Evolutionary conservation across 768 basidiomycete genomes (phyloP).

Genomic region (Collybia nuda): DNA sequence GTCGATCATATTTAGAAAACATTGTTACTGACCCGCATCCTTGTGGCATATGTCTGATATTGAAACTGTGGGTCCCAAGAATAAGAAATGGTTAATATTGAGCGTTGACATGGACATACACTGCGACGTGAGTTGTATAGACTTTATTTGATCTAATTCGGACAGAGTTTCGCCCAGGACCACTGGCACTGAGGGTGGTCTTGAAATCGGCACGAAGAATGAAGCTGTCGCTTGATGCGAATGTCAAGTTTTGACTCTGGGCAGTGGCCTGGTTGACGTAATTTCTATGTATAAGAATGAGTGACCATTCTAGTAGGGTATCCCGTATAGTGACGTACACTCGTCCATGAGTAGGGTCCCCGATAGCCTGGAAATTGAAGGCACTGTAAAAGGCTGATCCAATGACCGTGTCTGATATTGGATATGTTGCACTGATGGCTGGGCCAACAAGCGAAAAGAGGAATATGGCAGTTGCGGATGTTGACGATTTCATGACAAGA

Average conservation of each 20-base stretch:
- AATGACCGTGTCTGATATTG: constrained; percentile 36
- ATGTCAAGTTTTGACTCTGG: constrained; percentile 50
- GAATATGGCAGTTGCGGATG: neutral
- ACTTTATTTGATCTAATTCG: constrained; percentile 50
- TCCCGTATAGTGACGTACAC: constrained; percentile 40
- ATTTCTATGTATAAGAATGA: constrained; percentile 24
- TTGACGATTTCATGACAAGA: neutral
- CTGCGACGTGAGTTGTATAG: constrained; percentile 52
- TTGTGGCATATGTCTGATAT: constrained; percentile 55
- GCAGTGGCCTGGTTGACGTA: constrained; percentile 42
- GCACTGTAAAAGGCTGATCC: constrained; percentile 45
- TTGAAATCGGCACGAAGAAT: constrained; percentile 52
- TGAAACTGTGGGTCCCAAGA: constrained; percentile 24
- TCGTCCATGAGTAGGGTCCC: constrained; percentile 62
- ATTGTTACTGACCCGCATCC: constrained; percentile 49
- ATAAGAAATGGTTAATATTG: neutral
- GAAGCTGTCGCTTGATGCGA: constrained; percentile 44
- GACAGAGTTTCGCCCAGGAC: constrained; percentile 55
- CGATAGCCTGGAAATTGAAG: constrained; percentile 48
- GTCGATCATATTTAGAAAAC: neutral
- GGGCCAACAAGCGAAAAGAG: constrained; percentile 2
- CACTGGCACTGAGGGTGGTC: constrained; percentile 40
- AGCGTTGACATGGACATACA: constrained; percentile 34
- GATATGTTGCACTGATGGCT: constrained; percentile 35
- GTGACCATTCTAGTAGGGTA: neutral